Conservation (phyloP, 106 monocot species). For the Apostasia shenzhenica region DNA sequence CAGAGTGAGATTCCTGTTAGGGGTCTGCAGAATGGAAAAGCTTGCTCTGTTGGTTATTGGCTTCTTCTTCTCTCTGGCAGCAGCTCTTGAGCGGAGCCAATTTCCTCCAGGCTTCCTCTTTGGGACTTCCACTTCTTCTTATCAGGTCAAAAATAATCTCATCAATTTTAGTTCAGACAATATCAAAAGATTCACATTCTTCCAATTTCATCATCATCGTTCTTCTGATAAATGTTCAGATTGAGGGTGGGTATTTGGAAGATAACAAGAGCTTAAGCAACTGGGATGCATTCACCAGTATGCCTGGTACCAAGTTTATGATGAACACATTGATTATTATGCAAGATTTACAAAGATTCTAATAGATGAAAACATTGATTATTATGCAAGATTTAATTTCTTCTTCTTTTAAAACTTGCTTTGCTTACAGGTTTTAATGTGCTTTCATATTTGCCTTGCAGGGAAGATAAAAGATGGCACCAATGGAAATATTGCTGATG, state of each 20-base stretch:
- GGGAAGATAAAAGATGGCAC: slow-evolving; percentile 32
- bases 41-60: too few relatives aligned
- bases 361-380: neutral
- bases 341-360: too few relatives aligned
- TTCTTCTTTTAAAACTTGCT: neutral
- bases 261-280: slow-evolving; percentile 32
- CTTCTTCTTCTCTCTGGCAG: too few relatives aligned
- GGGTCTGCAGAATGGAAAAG: too few relatives aligned
- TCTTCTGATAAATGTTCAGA: slow-evolving; percentile 4
- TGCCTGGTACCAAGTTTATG: neutral
- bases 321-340: neutral
- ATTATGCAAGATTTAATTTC: neutral
- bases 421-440: neutral
- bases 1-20: too few relatives aligned
- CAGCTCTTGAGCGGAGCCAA: too few relatives aligned
- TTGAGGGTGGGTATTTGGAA: slow-evolving; percentile 39
- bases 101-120: too few relatives aligned
- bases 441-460: neutral
- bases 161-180: too few relatives aligned
- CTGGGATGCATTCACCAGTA: slow-evolving; percentile 44
- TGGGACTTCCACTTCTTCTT: neutral
- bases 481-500: slow-evolving; percentile 21
- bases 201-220: neutral
- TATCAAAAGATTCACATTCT: neutral
- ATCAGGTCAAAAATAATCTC: too few relatives aligned